Evolutionary conservation across 495 filamentous ascomycete genomes (phyloP).

Genomic region (Podospora anserina): DNA sequence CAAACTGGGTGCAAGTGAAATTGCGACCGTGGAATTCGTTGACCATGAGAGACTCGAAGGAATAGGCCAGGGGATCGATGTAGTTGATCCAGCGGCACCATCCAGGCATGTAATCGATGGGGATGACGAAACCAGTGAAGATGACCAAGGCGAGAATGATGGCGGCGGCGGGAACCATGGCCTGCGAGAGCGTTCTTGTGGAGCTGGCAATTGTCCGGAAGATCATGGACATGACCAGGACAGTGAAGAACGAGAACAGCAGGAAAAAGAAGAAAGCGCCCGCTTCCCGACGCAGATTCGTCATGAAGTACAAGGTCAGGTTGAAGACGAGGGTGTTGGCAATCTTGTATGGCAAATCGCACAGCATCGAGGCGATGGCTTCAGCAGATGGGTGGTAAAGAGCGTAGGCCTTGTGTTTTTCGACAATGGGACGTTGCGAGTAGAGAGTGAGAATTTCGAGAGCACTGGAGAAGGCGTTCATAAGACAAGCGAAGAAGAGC

Average conservation of each 20-base stretch:
- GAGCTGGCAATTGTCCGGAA: constrained; percentile 82
- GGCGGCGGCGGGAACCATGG: constrained; percentile 77
- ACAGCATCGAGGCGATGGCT: constrained; percentile 77
- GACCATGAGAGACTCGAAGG: constrained; percentile 84
- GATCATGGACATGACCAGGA: constrained; percentile 71
- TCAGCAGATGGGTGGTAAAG: constrained; percentile 88
- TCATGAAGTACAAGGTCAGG: constrained; percentile 82
- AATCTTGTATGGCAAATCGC: constrained; percentile 72
- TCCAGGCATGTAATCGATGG: constrained; percentile 67
- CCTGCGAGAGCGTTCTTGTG: constrained; percentile 74
- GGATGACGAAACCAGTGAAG: constrained; percentile 89
- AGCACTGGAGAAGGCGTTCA: constrained; percentile 78
- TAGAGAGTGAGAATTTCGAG: constrained; percentile 83
- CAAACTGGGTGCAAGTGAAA: constrained; percentile 60
- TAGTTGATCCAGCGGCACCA: constrained; percentile 92
- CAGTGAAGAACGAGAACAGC: constrained; percentile 64
- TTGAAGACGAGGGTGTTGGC: constrained; percentile 54
- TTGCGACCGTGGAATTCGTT: constrained; percentile 75
- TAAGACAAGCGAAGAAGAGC: constrained; percentile 82
- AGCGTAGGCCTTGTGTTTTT: constrained; percentile 88
- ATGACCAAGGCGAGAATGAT: constrained; percentile 80
- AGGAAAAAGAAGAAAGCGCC: constrained; percentile 81
- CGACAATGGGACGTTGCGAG: constrained; percentile 84
- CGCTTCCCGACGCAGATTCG: constrained; percentile 71
- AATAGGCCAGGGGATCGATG: constrained; percentile 78